Conservation (phyloP, 2,329 filamentous ascomycete species). For the Myriangium duriaei region DNA sequence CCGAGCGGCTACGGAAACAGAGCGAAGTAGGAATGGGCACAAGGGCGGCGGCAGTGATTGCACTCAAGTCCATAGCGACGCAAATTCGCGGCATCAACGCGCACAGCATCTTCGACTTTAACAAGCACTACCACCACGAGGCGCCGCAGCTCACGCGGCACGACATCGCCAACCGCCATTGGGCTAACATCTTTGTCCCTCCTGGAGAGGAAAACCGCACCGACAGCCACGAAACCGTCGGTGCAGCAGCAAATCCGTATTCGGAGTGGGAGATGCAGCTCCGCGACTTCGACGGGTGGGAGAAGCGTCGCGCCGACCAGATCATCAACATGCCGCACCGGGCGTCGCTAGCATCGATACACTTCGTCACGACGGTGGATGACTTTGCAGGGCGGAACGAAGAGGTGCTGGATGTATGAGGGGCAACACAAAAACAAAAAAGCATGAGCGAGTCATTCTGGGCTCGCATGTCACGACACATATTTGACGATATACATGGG, state of each 20-base stretch:
- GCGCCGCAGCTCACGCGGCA: conserved; percentile 2
- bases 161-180: conserved; percentile 7
- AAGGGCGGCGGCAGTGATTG: conserved; percentile 3
- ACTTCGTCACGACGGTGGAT: conserved; percentile 6
- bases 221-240: not conserved
- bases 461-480: no score
- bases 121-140: conserved; percentile 3
- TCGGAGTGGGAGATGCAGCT: conserved; percentile 6
- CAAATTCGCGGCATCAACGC: conserved; percentile 5
- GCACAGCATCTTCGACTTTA: conserved; percentile 9
- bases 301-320: conserved; percentile 8
- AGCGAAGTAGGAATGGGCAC: conserved; percentile 2
- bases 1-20: not conserved
- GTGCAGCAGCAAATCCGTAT: conserved; percentile 1
- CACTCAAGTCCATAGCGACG: conserved; percentile 4
- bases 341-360: conserved; percentile 2
- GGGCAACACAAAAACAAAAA: no score
- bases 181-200: conserved; percentile 6
- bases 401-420: no score
- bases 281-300: conserved; percentile 3
- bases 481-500: no score
- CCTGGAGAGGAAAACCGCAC: not conserved
- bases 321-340: conserved; percentile 3
- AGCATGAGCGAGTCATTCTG: no score
- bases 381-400: no score